Percentiles rank a stretch among this genome's conserved stretches.
These are phyloP conservation scores for Hypoxylon sp. DNA, from an alignment of 2,329 filamentous ascomycete species.

Conservation along the genomic window DNA sequence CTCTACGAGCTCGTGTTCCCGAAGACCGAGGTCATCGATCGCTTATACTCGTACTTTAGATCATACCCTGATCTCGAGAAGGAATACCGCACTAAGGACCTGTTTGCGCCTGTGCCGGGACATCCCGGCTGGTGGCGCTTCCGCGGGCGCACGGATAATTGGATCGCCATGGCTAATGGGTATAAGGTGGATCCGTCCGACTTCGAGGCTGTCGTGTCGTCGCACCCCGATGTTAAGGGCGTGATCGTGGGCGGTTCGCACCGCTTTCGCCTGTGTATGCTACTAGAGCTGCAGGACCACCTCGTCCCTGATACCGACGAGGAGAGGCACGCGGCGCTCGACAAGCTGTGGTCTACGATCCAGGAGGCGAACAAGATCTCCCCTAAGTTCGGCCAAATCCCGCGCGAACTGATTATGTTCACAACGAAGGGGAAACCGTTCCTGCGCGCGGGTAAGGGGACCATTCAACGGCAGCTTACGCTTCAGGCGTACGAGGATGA, in stretches of 20 bases:
- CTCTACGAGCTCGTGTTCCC: constrained; percentile 53
- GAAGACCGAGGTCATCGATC: constrained; percentile 46
- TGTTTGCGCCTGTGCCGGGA: constrained; percentile 58
- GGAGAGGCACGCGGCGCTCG: constrained; percentile 35
- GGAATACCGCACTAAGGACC: constrained; percentile 59
- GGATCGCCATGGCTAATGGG: constrained; percentile 60
- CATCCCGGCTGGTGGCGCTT: constrained; percentile 60
- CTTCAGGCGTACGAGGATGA: constrained; percentile 48
- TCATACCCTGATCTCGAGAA: constrained; percentile 58
- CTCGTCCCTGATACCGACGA: constrained; percentile 26
- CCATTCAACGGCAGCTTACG: constrained; percentile 48
- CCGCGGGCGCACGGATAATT: constrained; percentile 54
- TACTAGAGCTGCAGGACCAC: constrained; percentile 47
- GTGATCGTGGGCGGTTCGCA: constrained; percentile 49
- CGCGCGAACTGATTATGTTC: constrained; percentile 48
- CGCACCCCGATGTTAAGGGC: constrained; percentile 46
- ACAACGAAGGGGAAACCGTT: constrained; percentile 45
- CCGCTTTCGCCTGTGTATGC: constrained; percentile 49
- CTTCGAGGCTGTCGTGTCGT: constrained; percentile 59
- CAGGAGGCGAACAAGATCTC: constrained; percentile 45
- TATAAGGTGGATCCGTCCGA: constrained; percentile 60
- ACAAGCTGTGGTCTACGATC: constrained; percentile 48
- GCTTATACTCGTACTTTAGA: constrained; percentile 46
- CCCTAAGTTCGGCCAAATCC: constrained; percentile 49
- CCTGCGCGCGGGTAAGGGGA: constrained; percentile 48